Base-by-base conservation (phyloP, 225 moss, liverwort and hornwort species). In the Physcomitrium patens region DNA sequence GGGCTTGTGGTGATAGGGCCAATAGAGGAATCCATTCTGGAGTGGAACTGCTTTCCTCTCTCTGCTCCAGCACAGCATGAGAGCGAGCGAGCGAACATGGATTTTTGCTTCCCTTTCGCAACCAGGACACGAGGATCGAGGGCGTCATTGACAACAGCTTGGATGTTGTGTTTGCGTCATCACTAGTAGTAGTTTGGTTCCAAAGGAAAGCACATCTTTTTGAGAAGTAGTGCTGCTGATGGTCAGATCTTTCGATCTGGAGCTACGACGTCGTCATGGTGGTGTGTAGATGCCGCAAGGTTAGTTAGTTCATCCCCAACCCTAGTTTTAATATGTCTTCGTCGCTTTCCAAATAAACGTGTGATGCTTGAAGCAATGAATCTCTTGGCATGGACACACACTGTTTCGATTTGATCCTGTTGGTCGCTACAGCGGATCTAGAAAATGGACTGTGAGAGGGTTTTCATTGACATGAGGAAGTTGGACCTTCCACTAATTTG, bases 271-370 rank as follows among this genome's bases (percentile, higher is more conserved):
- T 70, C 86, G 93, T 80, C 73, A 97, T 97, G 94, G 96, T 97
- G 92, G 94, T 97, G 61, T 97, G 94, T 81, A 93, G 87, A 76
- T 99, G 97, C 93, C 97, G 94, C 82, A 91, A 91, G 93, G 94
- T 92, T 60, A 75, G 83, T 78, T 4, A 75, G 83, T 78, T 4
- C 7, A 9, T 56, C 11, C 41, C 45, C 12, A 61, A n/a, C 48
- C 53, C 59, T 72, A 68, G 45, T 41, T 78, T 17, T 15, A n/a
- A 19, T 37, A 42, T 56, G 2, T 3, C 5, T 54, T 45, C 16
- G 61, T 41, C 11, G 15, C 22, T 60, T 50, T 24, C 42, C 20
- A 67, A 16, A 43, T n/a, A 24, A 42, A 28, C 37, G 9, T 48
- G 42, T 47, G 46, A 67, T 48, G 65, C 31, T 20, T 19, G 50